A percentile compares a stretch with the other conserved stretches of the same genome.
phyloP scores from a whole-genome alignment of 202 grass and related monocot genomes.

The Digitaria exilis region DNA sequence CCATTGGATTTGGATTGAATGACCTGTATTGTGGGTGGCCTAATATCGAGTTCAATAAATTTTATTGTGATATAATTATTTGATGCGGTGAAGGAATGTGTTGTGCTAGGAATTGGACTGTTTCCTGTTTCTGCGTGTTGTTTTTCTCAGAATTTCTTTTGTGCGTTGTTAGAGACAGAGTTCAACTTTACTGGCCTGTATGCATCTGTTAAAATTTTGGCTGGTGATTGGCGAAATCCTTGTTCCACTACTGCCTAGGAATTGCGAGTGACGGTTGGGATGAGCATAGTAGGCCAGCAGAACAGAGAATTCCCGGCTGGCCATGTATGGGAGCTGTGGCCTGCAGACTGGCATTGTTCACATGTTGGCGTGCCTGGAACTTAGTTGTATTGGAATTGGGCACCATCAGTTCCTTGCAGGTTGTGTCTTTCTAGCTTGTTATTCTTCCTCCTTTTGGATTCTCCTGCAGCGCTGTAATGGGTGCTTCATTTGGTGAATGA shows the following conservation, averaged over 20 bases:
- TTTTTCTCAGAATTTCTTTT: no score
- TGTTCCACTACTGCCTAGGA: not conserved
- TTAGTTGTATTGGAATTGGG: not conserved
- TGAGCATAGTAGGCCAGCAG: not conserved
- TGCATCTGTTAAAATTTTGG: not conserved
- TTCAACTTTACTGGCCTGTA: no score
- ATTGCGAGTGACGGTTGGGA: not conserved
- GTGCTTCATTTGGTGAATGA: not conserved
- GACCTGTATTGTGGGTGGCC: no score
- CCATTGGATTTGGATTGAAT: no score
- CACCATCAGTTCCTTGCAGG: not conserved
- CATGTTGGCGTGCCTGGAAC: not conserved
- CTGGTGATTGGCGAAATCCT: not conserved
- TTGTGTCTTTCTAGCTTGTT: not conserved
- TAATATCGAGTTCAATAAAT: no score
- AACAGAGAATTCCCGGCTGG: not conserved
- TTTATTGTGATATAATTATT: no score
- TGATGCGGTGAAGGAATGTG: no score
- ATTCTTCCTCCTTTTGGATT: not conserved
- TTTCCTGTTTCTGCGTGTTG: no score
- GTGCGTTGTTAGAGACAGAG: no score
- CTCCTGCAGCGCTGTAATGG: not conserved
- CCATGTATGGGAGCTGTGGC: not conserved
- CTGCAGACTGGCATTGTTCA: not conserved
- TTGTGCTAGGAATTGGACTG: no score